A percentile compares a stretch with the other conserved stretches of the same genome.
Conservation (phyloP, 805 yeast species). For the Hemisphaericaspora nanyangensis region DNA sequence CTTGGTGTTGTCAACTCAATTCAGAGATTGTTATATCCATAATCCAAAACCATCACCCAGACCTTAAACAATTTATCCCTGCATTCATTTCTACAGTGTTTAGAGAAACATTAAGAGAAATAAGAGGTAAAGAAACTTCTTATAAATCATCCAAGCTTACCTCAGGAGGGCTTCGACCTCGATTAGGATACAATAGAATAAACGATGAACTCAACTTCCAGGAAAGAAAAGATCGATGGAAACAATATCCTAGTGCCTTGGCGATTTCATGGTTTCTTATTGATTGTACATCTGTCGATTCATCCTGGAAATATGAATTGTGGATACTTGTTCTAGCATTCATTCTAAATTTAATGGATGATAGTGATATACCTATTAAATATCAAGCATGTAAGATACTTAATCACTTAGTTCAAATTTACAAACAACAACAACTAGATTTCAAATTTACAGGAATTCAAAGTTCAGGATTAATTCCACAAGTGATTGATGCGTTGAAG, state of each 20-base stretch:
- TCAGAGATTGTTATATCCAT: slow-evolving; percentile 8
- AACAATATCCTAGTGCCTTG: not conserved
- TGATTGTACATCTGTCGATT: too few relatives aligned
- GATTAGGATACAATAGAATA: slow-evolving; percentile 19
- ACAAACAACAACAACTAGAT: not conserved
- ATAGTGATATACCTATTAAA: not conserved
- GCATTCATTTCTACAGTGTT: not conserved
- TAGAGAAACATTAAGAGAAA: slow-evolving; percentile 2
- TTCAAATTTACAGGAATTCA: not conserved
- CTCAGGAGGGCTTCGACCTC: slow-evolving; percentile 12
- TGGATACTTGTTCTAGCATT: not conserved
- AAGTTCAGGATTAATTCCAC: not conserved
- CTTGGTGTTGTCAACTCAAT: slow-evolving; percentile 22
- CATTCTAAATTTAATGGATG: not conserved
- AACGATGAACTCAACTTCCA: slow-evolving; percentile 10
- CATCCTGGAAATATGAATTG: not conserved
- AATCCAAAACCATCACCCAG: not conserved
- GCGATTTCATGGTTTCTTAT: slow-evolving; percentile 4
- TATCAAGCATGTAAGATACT: slow-evolving; percentile 2
- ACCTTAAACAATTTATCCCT: not conserved
- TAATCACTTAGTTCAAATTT: not conserved
- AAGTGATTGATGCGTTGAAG: not conserved
- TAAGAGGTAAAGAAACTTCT: not conserved
- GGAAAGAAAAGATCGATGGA: not conserved
- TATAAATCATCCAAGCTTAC: not conserved